Evolutionary conservation across 140 eudicot genomes (phyloP).

Genomic region (Flaveria floridana): DNA sequence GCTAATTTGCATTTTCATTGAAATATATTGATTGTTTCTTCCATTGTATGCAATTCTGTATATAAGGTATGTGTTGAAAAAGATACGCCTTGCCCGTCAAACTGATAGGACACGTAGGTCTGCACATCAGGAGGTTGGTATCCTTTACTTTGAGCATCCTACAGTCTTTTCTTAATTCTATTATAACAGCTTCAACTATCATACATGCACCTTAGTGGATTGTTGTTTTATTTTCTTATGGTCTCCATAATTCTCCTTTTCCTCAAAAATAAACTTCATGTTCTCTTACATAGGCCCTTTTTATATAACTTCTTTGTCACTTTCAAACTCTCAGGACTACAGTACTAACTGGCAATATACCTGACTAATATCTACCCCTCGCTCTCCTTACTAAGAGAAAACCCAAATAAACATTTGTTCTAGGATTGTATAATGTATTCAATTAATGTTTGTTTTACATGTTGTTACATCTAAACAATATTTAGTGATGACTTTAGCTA

Average conservation of each 20-base stretch:
- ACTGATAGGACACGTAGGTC: constrained; percentile 93
- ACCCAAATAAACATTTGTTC: neutral
- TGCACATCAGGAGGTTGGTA: constrained; percentile 96
- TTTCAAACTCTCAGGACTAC: neutral
- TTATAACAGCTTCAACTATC: constrained; percentile 10
- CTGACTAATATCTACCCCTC: neutral
- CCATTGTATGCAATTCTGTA: constrained; percentile 30
- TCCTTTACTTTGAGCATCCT: constrained; percentile 36
- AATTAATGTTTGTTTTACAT: constrained; percentile 16
- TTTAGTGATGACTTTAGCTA: neutral
- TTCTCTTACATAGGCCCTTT: neutral
- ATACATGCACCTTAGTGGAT: constrained; percentile 27
- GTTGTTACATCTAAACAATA: constrained; percentile 20
- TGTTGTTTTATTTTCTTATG: neutral
- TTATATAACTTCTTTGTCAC: no score
- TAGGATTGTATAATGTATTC: constrained; percentile 10
- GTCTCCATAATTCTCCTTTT: neutral
- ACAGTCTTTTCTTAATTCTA: constrained; percentile 12
- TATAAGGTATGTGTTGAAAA: constrained; percentile 90
- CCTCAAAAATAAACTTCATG: neutral
- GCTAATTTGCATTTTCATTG: constrained; percentile 30
- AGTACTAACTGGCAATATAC: neutral
- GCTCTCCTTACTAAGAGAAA: neutral
- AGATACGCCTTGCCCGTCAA: constrained; percentile 99
- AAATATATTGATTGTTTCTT: constrained; percentile 27